These are phyloP conservation scores for Plasmodium vinckei DNA, from an alignment of 169 alveolate species.

Conservation along the genomic window DNA sequence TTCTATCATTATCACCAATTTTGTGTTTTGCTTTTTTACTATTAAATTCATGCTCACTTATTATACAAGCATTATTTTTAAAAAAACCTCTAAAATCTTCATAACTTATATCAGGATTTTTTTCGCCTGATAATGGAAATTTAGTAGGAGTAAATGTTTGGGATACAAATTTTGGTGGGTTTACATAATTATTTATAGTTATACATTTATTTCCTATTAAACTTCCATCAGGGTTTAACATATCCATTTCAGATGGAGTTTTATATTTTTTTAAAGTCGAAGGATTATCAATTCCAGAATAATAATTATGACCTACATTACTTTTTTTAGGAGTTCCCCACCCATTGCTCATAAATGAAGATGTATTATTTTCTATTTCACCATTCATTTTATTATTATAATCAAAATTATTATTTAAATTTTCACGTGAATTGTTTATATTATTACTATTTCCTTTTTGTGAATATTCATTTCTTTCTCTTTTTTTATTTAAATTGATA, in stretches of 20 bases:
- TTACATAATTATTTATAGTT: slow-evolving; percentile 72
- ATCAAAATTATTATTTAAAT: background rate
- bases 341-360: slow-evolving; percentile 34
- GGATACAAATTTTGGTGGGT: slow-evolving; percentile 70
- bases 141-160: slow-evolving; percentile 29
- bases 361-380: background rate
- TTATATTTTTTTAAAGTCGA: slow-evolving; percentile 55
- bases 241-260: slow-evolving; percentile 76
- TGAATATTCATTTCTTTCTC: background rate
- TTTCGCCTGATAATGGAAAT: slow-evolving; percentile 74
- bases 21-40: slow-evolving; percentile 23
- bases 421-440: background rate
- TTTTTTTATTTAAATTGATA: background rate
- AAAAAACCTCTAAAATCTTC: slow-evolving; percentile 61
- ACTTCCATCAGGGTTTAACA: slow-evolving; percentile 73
- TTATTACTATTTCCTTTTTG: background rate
- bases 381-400: background rate
- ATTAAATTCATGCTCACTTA: slow-evolving; percentile 75
- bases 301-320: slow-evolving; percentile 35
- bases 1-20: slow-evolving; percentile 16
- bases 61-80: slow-evolving; percentile 59
- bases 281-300: slow-evolving; percentile 51
- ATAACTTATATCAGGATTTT: slow-evolving; percentile 33
- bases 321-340: slow-evolving; percentile 74
- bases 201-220: slow-evolving; percentile 76